Evolutionary conservation across 805 yeast species (phyloP), one percentile per base, ranked within the genome.

Genomic region (Ogataea salicorniae): DNA sequence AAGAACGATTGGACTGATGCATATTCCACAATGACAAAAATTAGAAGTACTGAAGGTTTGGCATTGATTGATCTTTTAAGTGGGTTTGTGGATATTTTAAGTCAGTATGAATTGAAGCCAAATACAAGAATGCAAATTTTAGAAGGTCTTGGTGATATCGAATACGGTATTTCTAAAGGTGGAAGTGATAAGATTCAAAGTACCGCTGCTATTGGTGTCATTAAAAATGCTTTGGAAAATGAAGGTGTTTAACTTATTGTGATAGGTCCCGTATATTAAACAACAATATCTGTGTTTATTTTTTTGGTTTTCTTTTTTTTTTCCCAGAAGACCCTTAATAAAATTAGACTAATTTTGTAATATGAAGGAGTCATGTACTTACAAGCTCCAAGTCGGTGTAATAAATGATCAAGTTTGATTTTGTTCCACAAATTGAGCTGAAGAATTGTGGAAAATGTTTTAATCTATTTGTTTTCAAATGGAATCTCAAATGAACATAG

Each of bases 131-230:
- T 82, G 13, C 72, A 73, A 15, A 72, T 92, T 6, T 70, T 89
- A 47, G 76, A 77, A 52, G 89, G 89, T 1, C 70, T 94, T 45
- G 80, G 91, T 14, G 97, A 92, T 48, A 79, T 94, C 22, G 99
- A 94, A 68, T 92, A 91, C 64, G 84, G 95, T 1, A 83, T 94
- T 35, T 81, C 95, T 16, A 83, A 81, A 63, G 99, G 99, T 9
- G 97, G 98, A 2, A 87, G 83, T 61, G 97, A 91, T 50, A 86
- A 83, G 63, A 78, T 94, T 33, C 97, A 92, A 61, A 79, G 88
- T 39, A 86, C 94, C 59, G 97, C 97, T 2, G 82, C 87, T 46
- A 84, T 94, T 46, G 97, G 96, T 0, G 88, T 84, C 6, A 80
- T 94, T 34, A 91, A 90, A 64, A 69, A 69, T 15, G 83, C 87